These are phyloP conservation scores for Lomentospora prolificans DNA, from an alignment of 2,329 filamentous ascomycete species.

Conservation along the genomic window DNA sequence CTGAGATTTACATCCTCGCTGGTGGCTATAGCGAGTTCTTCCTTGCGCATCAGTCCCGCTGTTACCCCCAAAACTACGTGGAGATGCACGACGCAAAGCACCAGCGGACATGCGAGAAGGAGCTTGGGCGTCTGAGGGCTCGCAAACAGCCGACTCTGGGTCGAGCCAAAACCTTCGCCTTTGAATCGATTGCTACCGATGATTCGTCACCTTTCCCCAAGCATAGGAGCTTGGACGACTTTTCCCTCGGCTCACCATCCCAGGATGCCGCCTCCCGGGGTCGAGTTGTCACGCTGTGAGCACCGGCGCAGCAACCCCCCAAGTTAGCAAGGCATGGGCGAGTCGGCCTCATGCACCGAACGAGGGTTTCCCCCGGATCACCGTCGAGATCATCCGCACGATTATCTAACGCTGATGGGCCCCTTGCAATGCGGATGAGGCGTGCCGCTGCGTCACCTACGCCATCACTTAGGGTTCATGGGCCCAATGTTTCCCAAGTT, in stretches of 20 bases:
- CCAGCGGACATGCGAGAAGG: conserved; percentile 84
- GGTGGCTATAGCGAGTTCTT: conserved; percentile 96
- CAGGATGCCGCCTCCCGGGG: neutral
- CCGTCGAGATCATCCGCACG: neutral
- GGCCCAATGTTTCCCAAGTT: neutral
- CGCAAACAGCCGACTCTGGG: conserved; percentile 61
- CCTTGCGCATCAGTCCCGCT: conserved; percentile 63
- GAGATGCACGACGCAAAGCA: conserved; percentile 93
- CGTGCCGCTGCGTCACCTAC: no score
- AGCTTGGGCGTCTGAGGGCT: conserved; percentile 86
- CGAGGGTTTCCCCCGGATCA: neutral
- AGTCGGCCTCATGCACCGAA: neutral
- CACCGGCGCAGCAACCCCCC: neutral
- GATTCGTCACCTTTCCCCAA: conserved; percentile 4
- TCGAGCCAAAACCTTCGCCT: conserved; percentile 89
- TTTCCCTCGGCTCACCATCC: conserved; percentile 2
- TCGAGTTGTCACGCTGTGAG: conserved; percentile 5
- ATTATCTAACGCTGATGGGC: neutral
- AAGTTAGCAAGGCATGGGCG: neutral
- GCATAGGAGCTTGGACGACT: conserved; percentile 5
- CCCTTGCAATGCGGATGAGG: no score
- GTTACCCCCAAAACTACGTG: conserved; percentile 91
- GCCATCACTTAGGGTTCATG: no score
- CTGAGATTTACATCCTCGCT: conserved; percentile 93
- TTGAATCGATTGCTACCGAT: conserved; percentile 40